A percentile compares a stretch with the other conserved stretches of the same genome.
Conservation (phyloP, 805 yeast genomes). For the Starmerella bombi region DNA sequence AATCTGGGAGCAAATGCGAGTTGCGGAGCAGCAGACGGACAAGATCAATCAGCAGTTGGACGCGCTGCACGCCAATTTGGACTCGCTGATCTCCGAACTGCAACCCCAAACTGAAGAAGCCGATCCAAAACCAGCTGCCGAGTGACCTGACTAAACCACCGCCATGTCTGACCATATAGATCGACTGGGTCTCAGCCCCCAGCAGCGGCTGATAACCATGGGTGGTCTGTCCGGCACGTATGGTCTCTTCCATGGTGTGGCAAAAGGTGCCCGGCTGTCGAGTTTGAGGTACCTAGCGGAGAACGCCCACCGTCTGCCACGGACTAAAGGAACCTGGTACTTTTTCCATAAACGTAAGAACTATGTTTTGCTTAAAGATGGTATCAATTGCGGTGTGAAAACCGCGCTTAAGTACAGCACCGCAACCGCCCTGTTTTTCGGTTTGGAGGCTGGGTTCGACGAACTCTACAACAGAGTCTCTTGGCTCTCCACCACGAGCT, state of each 20-base stretch:
- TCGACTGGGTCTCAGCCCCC: conserved; percentile 14
- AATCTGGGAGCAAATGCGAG: conserved; percentile 19
- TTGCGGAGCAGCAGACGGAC: conserved; percentile 20
- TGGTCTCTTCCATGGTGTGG: conserved; percentile 37
- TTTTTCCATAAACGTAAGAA: conserved; percentile 75
- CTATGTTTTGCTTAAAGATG: conserved; percentile 51
- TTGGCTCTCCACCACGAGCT: conserved; percentile 46
- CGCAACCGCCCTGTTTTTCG: conserved; percentile 40
- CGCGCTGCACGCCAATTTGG: conserved; percentile 16
- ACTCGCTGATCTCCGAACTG: conserved; percentile 11
- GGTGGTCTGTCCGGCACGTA: conserved; percentile 17
- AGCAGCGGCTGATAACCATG: conserved; percentile 12
- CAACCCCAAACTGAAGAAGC: neutral
- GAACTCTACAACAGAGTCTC: conserved; percentile 40
- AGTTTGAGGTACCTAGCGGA: conserved; percentile 57
- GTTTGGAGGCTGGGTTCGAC: conserved; percentile 52
- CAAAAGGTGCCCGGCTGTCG: conserved; percentile 42
- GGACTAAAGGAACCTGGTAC: conserved; percentile 72
- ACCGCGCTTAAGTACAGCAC: conserved; percentile 33
- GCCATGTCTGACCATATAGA: conserved; percentile 4
- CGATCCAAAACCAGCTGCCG: conserved; percentile 5
- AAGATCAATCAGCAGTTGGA: conserved; percentile 18
- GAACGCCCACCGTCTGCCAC: conserved; percentile 71
- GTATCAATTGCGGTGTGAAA: conserved; percentile 37
- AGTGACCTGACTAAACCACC: too few species aligned